phyloP scores from a whole-genome alignment of 352 stramenopile genomes.

The Globisporangium uncinulatum region DNA sequence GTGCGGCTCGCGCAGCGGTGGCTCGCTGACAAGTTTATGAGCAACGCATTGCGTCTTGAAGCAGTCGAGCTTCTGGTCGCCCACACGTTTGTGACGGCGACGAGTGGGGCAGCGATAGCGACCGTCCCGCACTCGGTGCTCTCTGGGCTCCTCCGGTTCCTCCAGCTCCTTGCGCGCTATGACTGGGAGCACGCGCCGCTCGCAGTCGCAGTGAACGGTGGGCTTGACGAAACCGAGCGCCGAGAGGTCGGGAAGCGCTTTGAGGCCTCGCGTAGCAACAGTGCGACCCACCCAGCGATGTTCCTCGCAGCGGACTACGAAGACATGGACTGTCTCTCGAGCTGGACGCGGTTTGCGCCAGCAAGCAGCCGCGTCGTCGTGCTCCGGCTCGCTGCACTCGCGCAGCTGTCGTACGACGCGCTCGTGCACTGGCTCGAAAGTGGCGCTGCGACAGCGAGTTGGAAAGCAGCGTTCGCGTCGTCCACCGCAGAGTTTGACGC shows the following conservation, averaged over 20 bases:
- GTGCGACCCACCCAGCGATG: conserved; percentile 56
- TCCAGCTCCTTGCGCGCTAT: conserved; percentile 64
- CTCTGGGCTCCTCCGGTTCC: conserved; percentile 74
- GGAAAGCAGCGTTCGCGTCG: conserved; percentile 56
- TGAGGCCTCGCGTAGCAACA: conserved; percentile 56
- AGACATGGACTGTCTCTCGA: conserved; percentile 71
- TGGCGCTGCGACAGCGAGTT: conserved; percentile 46
- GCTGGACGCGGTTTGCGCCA: conserved; percentile 66
- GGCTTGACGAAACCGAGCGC: conserved; percentile 49
- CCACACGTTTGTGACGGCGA: conserved; percentile 53
- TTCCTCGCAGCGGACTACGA: conserved; percentile 81
- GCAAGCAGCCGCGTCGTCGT: conserved; percentile 54
- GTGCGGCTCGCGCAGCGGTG: conserved; percentile 79
- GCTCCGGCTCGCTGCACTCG: conserved; percentile 45
- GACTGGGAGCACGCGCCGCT: conserved; percentile 74
- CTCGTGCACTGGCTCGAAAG: conserved; percentile 54
- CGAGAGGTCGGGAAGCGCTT: conserved; percentile 74
- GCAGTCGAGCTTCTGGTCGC: conserved; percentile 78
- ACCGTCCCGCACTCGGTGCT: conserved; percentile 61
- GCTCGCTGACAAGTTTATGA: conserved; percentile 76
- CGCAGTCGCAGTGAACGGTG: conserved; percentile 65
- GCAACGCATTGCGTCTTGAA: conserved; percentile 61
- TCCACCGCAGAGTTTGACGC: conserved; percentile 63
- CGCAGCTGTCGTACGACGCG: conserved; percentile 48
- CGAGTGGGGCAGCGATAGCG: conserved; percentile 19